Percentiles rank a stretch among this genome's conserved stretches.
Evolutionary conservation across 139 green algal genomes (phyloP).

Genomic region (Tetradesmus lagerheimii): DNA sequence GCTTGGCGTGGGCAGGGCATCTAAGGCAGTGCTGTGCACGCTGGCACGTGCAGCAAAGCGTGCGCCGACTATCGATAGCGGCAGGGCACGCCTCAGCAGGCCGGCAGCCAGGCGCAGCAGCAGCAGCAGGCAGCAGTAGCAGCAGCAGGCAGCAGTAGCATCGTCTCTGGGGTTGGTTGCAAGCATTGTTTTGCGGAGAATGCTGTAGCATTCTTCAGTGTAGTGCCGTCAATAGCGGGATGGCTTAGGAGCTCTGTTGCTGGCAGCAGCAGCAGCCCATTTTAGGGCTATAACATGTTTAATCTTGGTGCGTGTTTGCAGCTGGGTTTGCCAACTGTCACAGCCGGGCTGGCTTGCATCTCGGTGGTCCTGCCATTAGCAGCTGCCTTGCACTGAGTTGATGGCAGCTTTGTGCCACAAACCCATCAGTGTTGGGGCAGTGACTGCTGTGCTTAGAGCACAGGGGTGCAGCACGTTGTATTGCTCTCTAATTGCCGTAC

Average conservation of each 20-base stretch:
- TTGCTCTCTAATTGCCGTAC: no score
- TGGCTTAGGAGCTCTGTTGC: neutral
- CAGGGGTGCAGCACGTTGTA: no score
- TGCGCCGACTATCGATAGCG: conserved; percentile 31
- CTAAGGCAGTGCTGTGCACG: conserved; percentile 48
- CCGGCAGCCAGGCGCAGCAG: conserved; percentile 8
- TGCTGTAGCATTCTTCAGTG: neutral
- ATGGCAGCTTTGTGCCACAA: no score
- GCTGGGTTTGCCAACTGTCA: no score
- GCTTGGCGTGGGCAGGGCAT: conserved; percentile 41
- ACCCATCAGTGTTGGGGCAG: no score
- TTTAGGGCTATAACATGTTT: no score
- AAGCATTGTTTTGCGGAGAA: neutral
- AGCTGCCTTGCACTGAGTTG: no score
- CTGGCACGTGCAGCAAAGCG: conserved; percentile 45
- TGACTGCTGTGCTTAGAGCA: no score
- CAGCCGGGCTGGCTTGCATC: no score
- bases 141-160: neutral
- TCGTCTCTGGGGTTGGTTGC: neutral
- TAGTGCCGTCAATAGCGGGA: neutral
- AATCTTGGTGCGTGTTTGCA: no score
- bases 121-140: conserved; percentile 20
- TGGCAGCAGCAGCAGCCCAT: neutral
- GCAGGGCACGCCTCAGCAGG: conserved; percentile 5
- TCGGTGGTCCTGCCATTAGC: no score